Evolutionary conservation across 2,329 filamentous ascomycete species (phyloP), one percentile per base, ranked within the genome.

Genomic region (Zymoseptoria tritici): DNA sequence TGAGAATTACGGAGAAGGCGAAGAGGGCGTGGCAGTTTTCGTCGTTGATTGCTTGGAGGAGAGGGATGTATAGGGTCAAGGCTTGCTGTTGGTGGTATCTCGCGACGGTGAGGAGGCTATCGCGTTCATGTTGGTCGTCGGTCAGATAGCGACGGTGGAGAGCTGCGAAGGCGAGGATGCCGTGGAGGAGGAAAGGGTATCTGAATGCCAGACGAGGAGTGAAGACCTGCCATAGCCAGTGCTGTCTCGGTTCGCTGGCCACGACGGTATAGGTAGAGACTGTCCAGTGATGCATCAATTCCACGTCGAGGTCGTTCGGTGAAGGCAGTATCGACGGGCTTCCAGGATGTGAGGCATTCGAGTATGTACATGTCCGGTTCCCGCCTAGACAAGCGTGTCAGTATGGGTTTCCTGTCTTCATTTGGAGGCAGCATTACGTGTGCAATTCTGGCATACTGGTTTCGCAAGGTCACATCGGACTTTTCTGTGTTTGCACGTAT

Each of bases 251-350:
- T 0, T 60, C 26, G n/a, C 60, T 49, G 8, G 62, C 57, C 57
- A 68, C 62, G 19, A 60, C 58, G 24, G 55, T 56, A 54, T 56
- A 63, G 4, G 62, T 63, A 3, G 52, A 49, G 0, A 62, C 57
- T 0, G 66, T 67, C 56, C 64, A 68, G 46, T 68, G 62, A 31
- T 68, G 66, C 8, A 68, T 61, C 6, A 68, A 58, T 49, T 68
- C 65, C 60, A 68, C 54, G 6, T 65, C 57, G 36, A 62, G 60
- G 9, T 52, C 56, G 51, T 59, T 56, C 3, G 51, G 24, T 4
- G 57, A 46, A 46, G 36, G 36, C 4, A 46, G 16, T 7, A 46
- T 46, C 4, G 36, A 46, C 16, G 36, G 50, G 50, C 50, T 52
- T 3, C n/a, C 50, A 13, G 21, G 21, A 46, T 46, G 36, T 46